Conservation (phyloP, 1,139 yeast species). For the Hyphopichia burtonii region DNA sequence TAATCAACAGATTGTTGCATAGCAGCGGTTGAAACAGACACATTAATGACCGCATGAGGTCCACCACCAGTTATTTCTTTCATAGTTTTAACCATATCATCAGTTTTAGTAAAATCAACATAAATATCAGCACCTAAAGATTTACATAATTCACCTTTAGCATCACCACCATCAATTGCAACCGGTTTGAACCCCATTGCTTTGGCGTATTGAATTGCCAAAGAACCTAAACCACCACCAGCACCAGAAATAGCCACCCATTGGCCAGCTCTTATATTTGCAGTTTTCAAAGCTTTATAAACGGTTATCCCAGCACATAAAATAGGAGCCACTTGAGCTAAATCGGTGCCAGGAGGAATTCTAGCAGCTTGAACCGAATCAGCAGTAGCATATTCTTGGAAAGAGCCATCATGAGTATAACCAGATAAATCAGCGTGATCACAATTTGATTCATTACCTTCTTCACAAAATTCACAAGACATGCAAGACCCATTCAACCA, state of each 20-base stretch:
- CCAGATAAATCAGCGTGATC: slow-evolving; percentile 69
- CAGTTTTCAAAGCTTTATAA: slow-evolving; percentile 77
- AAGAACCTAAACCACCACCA: slow-evolving; percentile 81
- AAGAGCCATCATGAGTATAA: slow-evolving; percentile 78
- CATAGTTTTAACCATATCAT: slow-evolving; percentile 30
- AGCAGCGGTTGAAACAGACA: slow-evolving; percentile 75
- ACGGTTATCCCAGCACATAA: slow-evolving; percentile 84
- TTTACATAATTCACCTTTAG: slow-evolving; percentile 55
- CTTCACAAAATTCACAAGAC: slow-evolving; percentile 70
- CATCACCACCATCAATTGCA: slow-evolving; percentile 75
- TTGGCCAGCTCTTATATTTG: slow-evolving; percentile 65
- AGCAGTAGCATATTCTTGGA: slow-evolving; percentile 80
- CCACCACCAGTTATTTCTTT: slow-evolving; percentile 31
- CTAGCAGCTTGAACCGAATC: slow-evolving; percentile 40
- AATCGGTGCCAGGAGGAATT: slow-evolving; percentile 34
- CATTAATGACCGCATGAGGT: slow-evolving; percentile 78
- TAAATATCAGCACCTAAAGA: slow-evolving; percentile 68
- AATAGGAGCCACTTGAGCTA: slow-evolving; percentile 35
- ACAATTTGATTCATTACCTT: slow-evolving; percentile 70
- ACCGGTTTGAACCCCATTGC: slow-evolving; percentile 80
- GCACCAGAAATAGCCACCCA: slow-evolving; percentile 85
- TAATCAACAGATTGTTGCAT: slow-evolving; percentile 67
- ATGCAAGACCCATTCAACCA: slow-evolving; percentile 74
- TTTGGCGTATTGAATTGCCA: slow-evolving; percentile 78
- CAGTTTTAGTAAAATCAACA: slow-evolving; percentile 56